These are phyloP conservation scores for Maudiozyma turicensis DNA, from an alignment of 805 yeast species.

Conservation along the genomic window DNA sequence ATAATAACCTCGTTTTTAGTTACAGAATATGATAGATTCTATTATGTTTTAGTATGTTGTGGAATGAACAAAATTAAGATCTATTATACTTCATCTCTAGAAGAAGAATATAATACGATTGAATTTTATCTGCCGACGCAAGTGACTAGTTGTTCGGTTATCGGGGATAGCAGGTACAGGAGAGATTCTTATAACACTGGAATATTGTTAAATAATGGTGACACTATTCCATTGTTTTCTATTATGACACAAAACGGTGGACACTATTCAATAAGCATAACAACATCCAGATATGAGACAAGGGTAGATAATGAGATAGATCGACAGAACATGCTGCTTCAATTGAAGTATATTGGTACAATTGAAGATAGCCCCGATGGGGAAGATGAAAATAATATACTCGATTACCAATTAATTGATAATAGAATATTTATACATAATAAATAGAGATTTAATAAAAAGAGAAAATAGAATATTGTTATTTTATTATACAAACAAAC, in stretches of 20 bases:
- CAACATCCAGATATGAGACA: not conserved
- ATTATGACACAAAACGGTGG: slow-evolving; percentile 5
- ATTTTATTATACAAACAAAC: too few species aligned
- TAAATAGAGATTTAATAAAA: not conserved
- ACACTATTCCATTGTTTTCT: not conserved
- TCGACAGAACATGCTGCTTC: not conserved
- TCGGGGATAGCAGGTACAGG: not conserved
- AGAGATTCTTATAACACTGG: not conserved
- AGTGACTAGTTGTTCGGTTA: slow-evolving; percentile 4
- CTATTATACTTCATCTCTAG: not conserved
- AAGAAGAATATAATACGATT: slow-evolving; percentile 3
- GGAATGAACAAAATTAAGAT: slow-evolving; percentile 2
- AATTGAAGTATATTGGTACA: slow-evolving; percentile 1
- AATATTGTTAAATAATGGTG: not conserved
- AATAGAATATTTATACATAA: slow-evolving; percentile 1
- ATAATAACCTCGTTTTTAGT: slow-evolving; percentile 4
- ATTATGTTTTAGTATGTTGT: slow-evolving; percentile 7
- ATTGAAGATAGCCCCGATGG: not conserved
- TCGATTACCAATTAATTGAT: slow-evolving; percentile 2
- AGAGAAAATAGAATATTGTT: not conserved
- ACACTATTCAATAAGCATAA: not conserved
- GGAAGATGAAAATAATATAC: slow-evolving; percentile 1
- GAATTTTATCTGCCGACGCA: slow-evolving; percentile 9
- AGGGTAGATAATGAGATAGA: not conserved
- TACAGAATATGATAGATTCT: not conserved